Evolutionary conservation across 169 alveolate genomes (phyloP), one percentile per base, ranked within the genome.

Genomic region (Plasmodium chabaudi): DNA sequence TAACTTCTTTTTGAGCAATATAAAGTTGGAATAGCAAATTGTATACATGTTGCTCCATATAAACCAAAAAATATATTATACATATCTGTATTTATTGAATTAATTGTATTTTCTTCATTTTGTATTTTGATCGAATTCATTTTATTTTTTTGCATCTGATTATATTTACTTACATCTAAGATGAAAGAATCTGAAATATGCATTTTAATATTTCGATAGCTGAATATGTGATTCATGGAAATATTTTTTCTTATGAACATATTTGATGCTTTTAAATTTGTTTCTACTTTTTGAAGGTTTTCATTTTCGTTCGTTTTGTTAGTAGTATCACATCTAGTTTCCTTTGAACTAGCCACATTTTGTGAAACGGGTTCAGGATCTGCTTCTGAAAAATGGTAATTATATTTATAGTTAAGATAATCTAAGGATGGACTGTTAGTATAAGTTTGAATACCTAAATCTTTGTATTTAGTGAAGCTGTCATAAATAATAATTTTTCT

Each of bases 51-150:
- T 69, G 69, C 49, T 10, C 91, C 91, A 70, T 86, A 86, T 9
- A 69, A 23, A 3, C 91, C 91, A 19, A 68, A 86, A 86, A 86
- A 86, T 17, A 86, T 19, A 86, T 86, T 86, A 55, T 86, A 86
- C 91, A 86, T 59, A 23, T 69, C 59, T 7, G 74, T 69, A 55
- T 86, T 86, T 34, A 86, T 70, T 15, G 68, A 59, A 70, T 70
- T 67, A 61, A 55, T 39, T 25, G 65, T 82, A 12, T 49, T 4
- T 9, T 47, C 60, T 15, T 67, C 72, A 42, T 67, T 25, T 13
- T 13, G 17, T 25, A 77, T 23, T 42, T 68, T 63, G 9, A 77
- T 77, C 13, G 56, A 51, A 27, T 23, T 61, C 55, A 34, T 82
- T 65, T 82, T 82, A 61, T 82, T 82, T 12, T 67, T 82, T 15